Evolutionary conservation across 225 moss, liverwort and hornwort genomes (phyloP).

Genomic region (Sphagnum contortum): DNA sequence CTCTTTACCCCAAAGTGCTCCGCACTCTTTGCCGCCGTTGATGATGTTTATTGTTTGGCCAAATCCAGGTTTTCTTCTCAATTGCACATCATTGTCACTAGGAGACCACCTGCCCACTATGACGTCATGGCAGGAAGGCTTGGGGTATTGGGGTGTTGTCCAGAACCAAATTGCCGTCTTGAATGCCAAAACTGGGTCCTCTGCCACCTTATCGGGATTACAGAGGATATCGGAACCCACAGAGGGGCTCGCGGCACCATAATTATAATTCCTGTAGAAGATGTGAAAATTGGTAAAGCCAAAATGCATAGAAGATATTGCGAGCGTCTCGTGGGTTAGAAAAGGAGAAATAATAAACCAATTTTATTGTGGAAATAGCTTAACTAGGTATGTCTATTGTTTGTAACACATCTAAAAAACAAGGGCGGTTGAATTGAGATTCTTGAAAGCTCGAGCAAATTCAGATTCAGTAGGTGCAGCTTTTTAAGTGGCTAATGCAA

Average conservation of each 20-base stretch:
- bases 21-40: constrained; percentile 46
- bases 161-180: constrained; percentile 54
- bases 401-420: no score
- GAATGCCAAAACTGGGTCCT: constrained; percentile 28
- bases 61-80: constrained; percentile 36
- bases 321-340: background rate
- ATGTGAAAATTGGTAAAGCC: no score
- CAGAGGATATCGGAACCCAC: constrained; percentile 22
- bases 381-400: no score
- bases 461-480: no score
- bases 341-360: no score
- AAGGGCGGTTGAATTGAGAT: no score
- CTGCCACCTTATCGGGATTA: constrained; percentile 34
- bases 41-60: constrained; percentile 48
- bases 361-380: no score
- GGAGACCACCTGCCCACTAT: constrained; percentile 39
- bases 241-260: constrained; percentile 26
- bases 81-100: constrained; percentile 13
- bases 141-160: constrained; percentile 26
- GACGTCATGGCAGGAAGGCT: constrained; percentile 51
- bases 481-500: no score
- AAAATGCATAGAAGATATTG: no score
- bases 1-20: background rate
- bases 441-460: no score
- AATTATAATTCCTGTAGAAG: constrained; percentile 56